phyloP scores from a whole-genome alignment of 805 yeast genomes.

The Ogataea saltuana region DNA sequence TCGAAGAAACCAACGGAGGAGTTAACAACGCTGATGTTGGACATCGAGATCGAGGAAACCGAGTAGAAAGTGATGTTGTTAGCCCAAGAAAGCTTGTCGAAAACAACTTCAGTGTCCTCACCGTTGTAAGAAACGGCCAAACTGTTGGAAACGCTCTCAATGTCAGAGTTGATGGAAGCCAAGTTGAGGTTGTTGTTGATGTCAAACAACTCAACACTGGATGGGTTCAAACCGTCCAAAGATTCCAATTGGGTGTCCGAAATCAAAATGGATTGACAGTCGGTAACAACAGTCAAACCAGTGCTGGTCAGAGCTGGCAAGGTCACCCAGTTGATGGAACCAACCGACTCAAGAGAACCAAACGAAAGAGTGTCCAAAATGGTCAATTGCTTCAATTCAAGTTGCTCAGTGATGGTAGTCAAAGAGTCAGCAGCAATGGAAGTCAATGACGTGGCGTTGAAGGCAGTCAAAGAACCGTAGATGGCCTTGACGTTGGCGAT shows the following conservation, averaged over 20 bases:
- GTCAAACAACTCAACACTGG: slow-evolving; percentile 57
- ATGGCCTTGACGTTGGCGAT: slow-evolving; percentile 75
- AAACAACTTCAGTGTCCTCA: slow-evolving; percentile 64
- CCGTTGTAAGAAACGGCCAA: slow-evolving; percentile 87
- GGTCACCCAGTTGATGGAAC: slow-evolving; percentile 75
- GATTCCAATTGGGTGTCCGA: slow-evolving; percentile 73
- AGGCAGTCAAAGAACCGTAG: slow-evolving; percentile 71
- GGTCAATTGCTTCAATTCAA: slow-evolving; percentile 64
- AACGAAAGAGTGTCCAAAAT: slow-evolving; percentile 66
- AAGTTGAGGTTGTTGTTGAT: slow-evolving; percentile 90
- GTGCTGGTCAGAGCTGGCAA: slow-evolving; percentile 78
- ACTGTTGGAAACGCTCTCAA: slow-evolving; percentile 70
- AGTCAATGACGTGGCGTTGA: slow-evolving; percentile 62
- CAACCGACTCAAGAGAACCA: slow-evolving; percentile 80
- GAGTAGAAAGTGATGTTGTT: slow-evolving; percentile 85
- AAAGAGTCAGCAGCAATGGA: slow-evolving; percentile 78
- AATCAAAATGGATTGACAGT: slow-evolving; percentile 67
- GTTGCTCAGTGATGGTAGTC: slow-evolving; percentile 69
- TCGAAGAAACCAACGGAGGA: slow-evolving; percentile 79
- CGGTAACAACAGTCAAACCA: slow-evolving; percentile 73
- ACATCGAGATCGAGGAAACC: slow-evolving; percentile 70
- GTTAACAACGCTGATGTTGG: slow-evolving; percentile 69
- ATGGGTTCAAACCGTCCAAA: slow-evolving; percentile 62
- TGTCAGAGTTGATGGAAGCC: slow-evolving; percentile 66
- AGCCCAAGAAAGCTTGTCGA: slow-evolving; percentile 77